Evolutionary conservation across 2,329 filamentous ascomycete genomes (phyloP).

Genomic region (Chaetothyriales sp.): DNA sequence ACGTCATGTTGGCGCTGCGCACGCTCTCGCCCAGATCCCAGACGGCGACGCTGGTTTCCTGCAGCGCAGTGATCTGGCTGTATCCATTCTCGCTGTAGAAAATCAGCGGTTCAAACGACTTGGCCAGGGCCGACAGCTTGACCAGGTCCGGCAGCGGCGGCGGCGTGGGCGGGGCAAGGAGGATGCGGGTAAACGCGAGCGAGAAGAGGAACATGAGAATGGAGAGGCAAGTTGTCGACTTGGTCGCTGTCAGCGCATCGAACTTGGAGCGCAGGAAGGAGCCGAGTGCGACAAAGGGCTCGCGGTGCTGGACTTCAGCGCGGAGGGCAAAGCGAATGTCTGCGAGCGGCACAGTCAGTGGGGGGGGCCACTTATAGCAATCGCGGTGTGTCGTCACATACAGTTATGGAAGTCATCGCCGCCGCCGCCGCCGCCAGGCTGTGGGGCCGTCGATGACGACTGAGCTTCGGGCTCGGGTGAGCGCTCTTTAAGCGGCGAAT

Average conservation of each 20-base stretch:
- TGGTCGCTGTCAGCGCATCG: constrained; percentile 50
- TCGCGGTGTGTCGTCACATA: constrained; percentile 22
- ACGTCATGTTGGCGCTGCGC: constrained; percentile 77
- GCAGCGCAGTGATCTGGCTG: constrained; percentile 69
- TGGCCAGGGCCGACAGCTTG: constrained; percentile 77
- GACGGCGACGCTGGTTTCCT: constrained; percentile 81
- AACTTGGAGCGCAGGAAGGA: constrained; percentile 47
- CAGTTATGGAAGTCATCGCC: constrained; percentile 33
- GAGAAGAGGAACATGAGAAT: constrained; percentile 48
- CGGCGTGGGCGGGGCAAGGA: constrained; percentile 53
- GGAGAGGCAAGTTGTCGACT: constrained; percentile 50
- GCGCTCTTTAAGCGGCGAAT: constrained; percentile 42
- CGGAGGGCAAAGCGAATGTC: constrained; percentile 78
- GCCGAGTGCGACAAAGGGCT: constrained; percentile 63
- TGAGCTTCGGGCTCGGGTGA: constrained; percentile 38
- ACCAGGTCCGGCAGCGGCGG: constrained; percentile 68
- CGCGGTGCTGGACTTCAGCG: constrained; percentile 75
- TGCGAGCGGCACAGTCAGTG: constrained; percentile 24
- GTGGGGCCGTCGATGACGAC: constrained; percentile 14
- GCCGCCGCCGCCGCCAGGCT: constrained; percentile 3
- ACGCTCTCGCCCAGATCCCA: constrained; percentile 92
- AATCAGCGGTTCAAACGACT: constrained; percentile 84
- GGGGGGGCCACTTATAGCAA: background rate
- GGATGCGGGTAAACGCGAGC: constrained; percentile 46
- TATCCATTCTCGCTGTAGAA: constrained; percentile 87